Conservation (phyloP, 2,329 filamentous ascomycete genomes). For the Diplodia sapinea region DNA sequence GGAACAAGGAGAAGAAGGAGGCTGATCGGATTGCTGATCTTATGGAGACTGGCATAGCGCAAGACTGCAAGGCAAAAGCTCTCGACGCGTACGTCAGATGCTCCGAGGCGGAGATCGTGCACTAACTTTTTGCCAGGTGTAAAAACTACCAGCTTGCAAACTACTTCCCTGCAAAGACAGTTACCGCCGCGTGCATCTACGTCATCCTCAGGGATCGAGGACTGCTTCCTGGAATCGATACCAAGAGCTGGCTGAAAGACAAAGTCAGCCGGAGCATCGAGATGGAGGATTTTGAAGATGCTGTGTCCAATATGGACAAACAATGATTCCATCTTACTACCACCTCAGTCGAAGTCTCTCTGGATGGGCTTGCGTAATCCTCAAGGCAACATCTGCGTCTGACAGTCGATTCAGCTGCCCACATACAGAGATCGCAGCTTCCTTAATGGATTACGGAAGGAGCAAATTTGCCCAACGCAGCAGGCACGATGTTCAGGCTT, state of each 20-base stretch:
- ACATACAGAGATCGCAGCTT: too few species aligned
- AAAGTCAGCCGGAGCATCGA: slow-evolving; percentile 32
- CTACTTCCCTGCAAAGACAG: slow-evolving; percentile 40
- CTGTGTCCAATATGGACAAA: slow-evolving; percentile 3
- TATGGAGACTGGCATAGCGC: slow-evolving; percentile 39
- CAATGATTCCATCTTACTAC: background rate
- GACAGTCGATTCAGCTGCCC: too few species aligned
- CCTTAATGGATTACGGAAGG: too few species aligned
- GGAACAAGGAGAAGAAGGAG: slow-evolving; percentile 36
- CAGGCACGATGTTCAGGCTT: background rate
- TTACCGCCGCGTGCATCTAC: slow-evolving; percentile 41
- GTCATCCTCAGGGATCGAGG: slow-evolving; percentile 16
- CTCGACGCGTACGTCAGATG: slow-evolving; percentile 36
- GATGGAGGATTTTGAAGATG: slow-evolving; percentile 33
- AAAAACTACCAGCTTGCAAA: slow-evolving; percentile 40
- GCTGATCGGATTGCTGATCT: slow-evolving; percentile 39
- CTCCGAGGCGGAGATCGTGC: slow-evolving; percentile 28
- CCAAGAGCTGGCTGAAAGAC: slow-evolving; percentile 30
- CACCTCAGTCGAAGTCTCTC: too few species aligned
- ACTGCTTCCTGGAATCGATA: slow-evolving; percentile 6
- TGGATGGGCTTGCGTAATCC: too few species aligned
- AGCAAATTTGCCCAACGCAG: background rate
- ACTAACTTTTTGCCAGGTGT: slow-evolving; percentile 33
- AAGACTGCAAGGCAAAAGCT: slow-evolving; percentile 34
- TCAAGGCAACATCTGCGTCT: too few species aligned